Percentiles rank a stretch among this genome's conserved stretches.
Evolutionary conservation across 2,329 filamentous ascomycete genomes (phyloP).

Genomic region (Nemania abortiva): DNA sequence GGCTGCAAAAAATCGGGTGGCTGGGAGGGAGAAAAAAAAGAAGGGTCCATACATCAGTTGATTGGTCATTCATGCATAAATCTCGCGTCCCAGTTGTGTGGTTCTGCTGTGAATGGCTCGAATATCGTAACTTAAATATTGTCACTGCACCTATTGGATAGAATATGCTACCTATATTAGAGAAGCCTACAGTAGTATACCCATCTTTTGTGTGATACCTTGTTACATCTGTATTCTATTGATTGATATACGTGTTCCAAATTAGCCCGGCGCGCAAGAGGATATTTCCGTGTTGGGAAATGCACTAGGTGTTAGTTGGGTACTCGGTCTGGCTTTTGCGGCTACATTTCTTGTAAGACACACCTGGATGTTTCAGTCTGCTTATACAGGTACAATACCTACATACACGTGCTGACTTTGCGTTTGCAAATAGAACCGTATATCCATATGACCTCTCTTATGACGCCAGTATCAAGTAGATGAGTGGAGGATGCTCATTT

Average conservation of each 20-base stretch:
- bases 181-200: too few relatives aligned
- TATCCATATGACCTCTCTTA: background rate
- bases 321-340: background rate
- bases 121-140: background rate
- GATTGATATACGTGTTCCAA: background rate
- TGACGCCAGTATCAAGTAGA: background rate
- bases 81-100: conserved; percentile 34
- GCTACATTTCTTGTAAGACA: background rate
- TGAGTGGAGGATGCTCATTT: background rate
- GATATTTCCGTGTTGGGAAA: background rate
- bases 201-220: too few relatives aligned
- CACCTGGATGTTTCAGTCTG: background rate
- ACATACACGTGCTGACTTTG: background rate
- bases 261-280: background rate
- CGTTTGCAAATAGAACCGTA: background rate
- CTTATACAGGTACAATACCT: background rate
- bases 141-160: background rate
- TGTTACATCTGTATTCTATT: background rate
- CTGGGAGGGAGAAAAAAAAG: conserved; percentile 24
- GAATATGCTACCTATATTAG: background rate
- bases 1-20: conserved; percentile 33
- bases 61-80: conserved; percentile 25
- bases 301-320: background rate
- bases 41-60: conserved; percentile 5
- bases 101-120: conserved; percentile 9